These are phyloP conservation scores for Aspergillus sp. DNA, from an alignment of 2,329 filamentous ascomycete species.

Conservation along the genomic window DNA sequence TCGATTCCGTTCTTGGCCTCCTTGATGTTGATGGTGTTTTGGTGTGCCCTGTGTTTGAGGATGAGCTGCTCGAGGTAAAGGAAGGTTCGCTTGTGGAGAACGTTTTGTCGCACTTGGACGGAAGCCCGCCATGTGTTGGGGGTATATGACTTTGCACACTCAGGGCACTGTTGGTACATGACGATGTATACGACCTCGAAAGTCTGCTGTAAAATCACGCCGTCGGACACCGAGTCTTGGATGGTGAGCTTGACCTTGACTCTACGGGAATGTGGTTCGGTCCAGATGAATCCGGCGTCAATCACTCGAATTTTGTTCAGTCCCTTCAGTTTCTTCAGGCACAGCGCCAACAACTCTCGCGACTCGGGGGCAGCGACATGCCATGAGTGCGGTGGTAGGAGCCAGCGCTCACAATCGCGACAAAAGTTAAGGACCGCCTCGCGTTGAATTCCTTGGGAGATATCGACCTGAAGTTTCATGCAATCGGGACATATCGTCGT, in stretches of 20 bases:
- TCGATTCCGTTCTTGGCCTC: conserved; percentile 94
- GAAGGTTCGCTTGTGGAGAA: conserved; percentile 88
- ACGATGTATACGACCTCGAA: conserved; percentile 15
- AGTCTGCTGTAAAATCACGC: conserved; percentile 12
- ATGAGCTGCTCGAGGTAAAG: conserved; percentile 89
- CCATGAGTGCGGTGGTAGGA: conserved; percentile 11
- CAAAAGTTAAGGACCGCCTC: conserved; percentile 13
- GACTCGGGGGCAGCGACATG: conserved; percentile 10
- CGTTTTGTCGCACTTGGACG: conserved; percentile 95
- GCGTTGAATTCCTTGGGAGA: conserved; percentile 14
- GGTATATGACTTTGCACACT: conserved; percentile 94
- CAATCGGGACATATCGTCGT: conserved; percentile 13
- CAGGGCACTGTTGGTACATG: conserved; percentile 76
- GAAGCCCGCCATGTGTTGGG: conserved; percentile 92
- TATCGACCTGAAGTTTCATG: conserved; percentile 11
- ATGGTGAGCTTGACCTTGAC: conserved; percentile 15
- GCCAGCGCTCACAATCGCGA: conserved; percentile 16
- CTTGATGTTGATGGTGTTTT: conserved; percentile 96
- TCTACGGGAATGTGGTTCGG: conserved; percentile 14
- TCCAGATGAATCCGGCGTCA: conserved; percentile 15
- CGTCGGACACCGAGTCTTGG: conserved; percentile 11
- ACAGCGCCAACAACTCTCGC: conserved; percentile 14
- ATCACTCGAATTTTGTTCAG: conserved; percentile 14
- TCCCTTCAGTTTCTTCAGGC: conserved; percentile 11
- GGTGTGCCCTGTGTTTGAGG: conserved; percentile 86